Evolutionary conservation across 1,284 basidiomycete genomes (phyloP), one percentile per base, ranked within the genome.

Genomic region (Puccinia coronata): DNA sequence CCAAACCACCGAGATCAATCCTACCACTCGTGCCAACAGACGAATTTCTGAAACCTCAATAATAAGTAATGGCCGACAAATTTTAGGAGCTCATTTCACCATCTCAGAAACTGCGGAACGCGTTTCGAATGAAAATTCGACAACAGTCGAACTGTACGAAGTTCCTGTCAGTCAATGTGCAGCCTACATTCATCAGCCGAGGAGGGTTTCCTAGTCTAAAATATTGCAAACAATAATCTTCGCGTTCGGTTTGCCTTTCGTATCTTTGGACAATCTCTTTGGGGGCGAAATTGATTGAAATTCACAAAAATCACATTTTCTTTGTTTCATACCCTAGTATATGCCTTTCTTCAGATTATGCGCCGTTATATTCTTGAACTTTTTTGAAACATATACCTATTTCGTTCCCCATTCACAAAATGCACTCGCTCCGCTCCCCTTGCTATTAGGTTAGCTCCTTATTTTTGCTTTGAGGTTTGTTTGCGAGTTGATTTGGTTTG

Each of bases 131-230:
- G 43, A 70, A 31, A 25, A 70, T 49, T 31, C 43, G 28, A 36
- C 25, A 25, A 70, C 25, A 70, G 25, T 53, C 41, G 43, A 49
- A 70, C 41, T 70, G 31, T 70, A 39, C n/a, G 49, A 31, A 39
- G 43, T 53, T 6, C 43, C 67, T n/a, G 28, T 63, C 31, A 63
- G 34, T 6, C 59, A 39, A 3, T 20, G 23, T 39, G 59, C 59
- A 34, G 59, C 34, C 34, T 63, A 63, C 59, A 36, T 36, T 16
- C 34, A 63, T 14, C 59, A 61, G 20, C 20, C 31, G 4, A 61
- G 57, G 57, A 61, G 57, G 31, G 57, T 31, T 34, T 12, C 28
- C 36, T 61, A 18, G 20, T 61, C 5, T 12, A 31, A 59, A 59
- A 31, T 16, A 36, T 61, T 2, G 36, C 16, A 59, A 59, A 12